Conservation (phyloP, 495 filamentous ascomycete genomes). For the Neurospora intermedia region DNA sequence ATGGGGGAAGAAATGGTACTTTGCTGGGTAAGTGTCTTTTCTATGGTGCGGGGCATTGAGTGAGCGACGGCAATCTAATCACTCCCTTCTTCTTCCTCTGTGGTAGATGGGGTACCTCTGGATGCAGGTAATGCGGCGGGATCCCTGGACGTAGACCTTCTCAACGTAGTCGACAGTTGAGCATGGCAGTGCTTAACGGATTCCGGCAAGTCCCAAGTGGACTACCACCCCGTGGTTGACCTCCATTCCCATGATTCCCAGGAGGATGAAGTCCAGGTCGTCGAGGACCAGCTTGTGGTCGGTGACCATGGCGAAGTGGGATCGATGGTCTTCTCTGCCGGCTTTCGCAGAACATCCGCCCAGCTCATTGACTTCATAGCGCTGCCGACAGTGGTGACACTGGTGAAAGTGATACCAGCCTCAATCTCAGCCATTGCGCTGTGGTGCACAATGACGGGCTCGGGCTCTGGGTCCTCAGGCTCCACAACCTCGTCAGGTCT, state of each 20-base stretch:
- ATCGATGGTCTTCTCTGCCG: not conserved
- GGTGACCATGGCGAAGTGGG: not conserved
- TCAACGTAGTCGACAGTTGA: not conserved
- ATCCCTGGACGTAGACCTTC: accelerated
- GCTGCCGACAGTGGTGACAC: not conserved
- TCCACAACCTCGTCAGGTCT: not conserved
- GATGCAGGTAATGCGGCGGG: accelerated
- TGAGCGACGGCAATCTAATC: not conserved
- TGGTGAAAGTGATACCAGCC: not conserved
- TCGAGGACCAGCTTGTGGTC: not conserved
- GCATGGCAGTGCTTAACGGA: not conserved
- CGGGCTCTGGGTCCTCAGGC: not conserved
- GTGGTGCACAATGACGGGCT: not conserved
- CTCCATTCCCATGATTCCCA: not conserved
- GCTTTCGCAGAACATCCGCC: not conserved
- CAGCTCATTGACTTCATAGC: not conserved
- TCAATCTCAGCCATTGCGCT: not conserved
- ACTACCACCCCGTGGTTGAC: not conserved
- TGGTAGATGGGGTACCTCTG: not conserved
- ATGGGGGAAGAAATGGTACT: not conserved
- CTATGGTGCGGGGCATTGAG: not conserved
- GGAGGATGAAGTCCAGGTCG: not conserved
- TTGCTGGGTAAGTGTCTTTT: accelerated
- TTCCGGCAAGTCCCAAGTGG: not conserved
- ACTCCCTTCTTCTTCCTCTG: not conserved